phyloP scores from a whole-genome alignment of 176 grass and related monocot genomes.

The Calamus simplicifolius region DNA sequence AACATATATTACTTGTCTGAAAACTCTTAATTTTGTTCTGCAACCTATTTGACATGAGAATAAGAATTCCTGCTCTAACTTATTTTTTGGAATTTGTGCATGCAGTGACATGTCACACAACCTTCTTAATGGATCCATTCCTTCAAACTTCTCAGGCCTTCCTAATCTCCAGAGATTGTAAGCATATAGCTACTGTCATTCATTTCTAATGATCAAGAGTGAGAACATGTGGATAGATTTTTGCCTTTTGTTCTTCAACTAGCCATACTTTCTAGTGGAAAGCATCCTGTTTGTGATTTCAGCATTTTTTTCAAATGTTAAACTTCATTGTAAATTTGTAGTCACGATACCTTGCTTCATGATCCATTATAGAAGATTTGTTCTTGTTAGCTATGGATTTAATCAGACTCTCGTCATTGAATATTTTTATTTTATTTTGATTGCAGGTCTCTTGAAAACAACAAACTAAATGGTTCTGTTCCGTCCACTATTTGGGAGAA shows the following conservation, averaged over 20 bases:
- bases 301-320: too few relatives aligned
- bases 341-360: too few relatives aligned
- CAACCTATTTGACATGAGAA: too few relatives aligned
- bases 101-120: conserved; percentile 72
- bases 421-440: conserved; percentile 6
- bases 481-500: conserved; percentile 60
- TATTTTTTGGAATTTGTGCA: conserved; percentile 19
- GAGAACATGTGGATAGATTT: too few relatives aligned
- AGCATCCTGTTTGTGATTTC: neutral
- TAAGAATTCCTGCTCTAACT: neutral
- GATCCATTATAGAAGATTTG: too few relatives aligned
- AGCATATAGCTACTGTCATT: conserved; percentile 4
- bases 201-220: too few relatives aligned
- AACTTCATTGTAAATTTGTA: too few relatives aligned
- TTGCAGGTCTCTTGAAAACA: conserved; percentile 58
- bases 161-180: conserved; percentile 65
- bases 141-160: conserved; percentile 43
- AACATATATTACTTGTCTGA: too few relatives aligned
- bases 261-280: neutral
- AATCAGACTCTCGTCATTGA: neutral
- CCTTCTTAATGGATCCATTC: conserved; percentile 48
- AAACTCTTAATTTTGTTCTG: too few relatives aligned
- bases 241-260: too few relatives aligned
- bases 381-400: conserved; percentile 3
- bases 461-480: conserved; percentile 44